Evolutionary conservation across 352 stramenopile species (phyloP), one percentile per base, ranked within the genome.

Genomic region (Globisporangium spiculum): DNA sequence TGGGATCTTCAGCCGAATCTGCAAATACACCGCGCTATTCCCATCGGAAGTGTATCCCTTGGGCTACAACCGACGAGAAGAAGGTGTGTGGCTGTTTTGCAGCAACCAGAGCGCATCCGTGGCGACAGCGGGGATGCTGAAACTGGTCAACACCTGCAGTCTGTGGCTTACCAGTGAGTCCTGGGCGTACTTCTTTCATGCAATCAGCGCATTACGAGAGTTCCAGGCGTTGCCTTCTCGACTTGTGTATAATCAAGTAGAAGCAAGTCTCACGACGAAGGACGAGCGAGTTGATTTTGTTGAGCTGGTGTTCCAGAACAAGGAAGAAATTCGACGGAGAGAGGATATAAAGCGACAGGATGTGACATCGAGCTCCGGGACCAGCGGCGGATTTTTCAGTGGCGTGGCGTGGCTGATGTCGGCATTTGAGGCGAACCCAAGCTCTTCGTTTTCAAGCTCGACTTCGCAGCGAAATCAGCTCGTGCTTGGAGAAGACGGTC

Each of bases 381-480:
- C 67, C 27, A 69, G 66, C 22, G 71, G 76, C 20, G 73, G 77
- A 4, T 94, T 94, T 66, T 92, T 92, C 60, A 91, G 84, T 34
- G 84, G 86, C 32, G 72, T 94, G 12, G 75, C 86, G 16, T 94
- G 86, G 86, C 52, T 94, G 18, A 70, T 92, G 60, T 88, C 84
- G 34, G 80, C 84, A 32, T 75, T 94, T 4, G 86, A 94, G 24
- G 72, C 81, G 12, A 85, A 73, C 55, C 48, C 83, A 20, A 71
- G 66, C 18, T 67, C 70, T 12, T 72, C 69, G 10, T 50, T 72
- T 4, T 41, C 68, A 20, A 65, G n/a, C 20, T 68, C 50, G 7
- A 27, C 66, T 34, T 53, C 63, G 22, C 50, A 59, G 18, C 60
- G 38, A 4, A 54, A 64, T 14, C 48, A n/a, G 36, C 20, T 50